Evolutionary conservation across 306 rosid genomes (phyloP), one percentile per base, ranked within the genome.

Genomic region (Dalbergia cochinchinensis): DNA sequence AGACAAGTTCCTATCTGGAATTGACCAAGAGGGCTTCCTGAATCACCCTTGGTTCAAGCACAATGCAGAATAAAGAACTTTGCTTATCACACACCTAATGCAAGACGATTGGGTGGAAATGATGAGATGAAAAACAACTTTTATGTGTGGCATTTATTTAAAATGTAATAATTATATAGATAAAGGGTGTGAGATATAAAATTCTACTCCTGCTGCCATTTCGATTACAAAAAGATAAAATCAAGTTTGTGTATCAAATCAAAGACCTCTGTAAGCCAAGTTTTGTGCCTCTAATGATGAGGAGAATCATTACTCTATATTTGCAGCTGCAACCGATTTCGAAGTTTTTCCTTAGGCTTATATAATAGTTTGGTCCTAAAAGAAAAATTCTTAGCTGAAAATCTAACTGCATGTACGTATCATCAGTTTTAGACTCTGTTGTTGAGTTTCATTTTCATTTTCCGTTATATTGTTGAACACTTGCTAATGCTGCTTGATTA

Each of bases 11-110:
- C 82, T 93, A 57, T 79, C 86, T 6, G 91, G 83, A 76, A 89
- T 86, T 69, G 89, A 86, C 76, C 87, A 83, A 78, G 90, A 88
- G 64, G 87, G 77, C 34, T 86, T 85, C 78, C 61, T 71, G 69
- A 70, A 80, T 42, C 80, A 83, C 71, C 92, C 93, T 35, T 87
- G 93, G 86, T 85, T 79, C 78, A 80, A 83, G 82, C 85, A 76
- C 22, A 71, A 72, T 77, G 26, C 50, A 31, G 54, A 73, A 73
- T 62, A 78, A 78, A 50, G 81, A 83, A 61, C 83, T 75, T 72
- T 47, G 59, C 11, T 53, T 53, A 69, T 65, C 83, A 77, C 26
- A 87, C 12, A 26, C 78, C 70, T 53, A 51, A 69, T 77, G 48
- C 77, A 70, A 84, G 79, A 48, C 72, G 72, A 68, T 76, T 83